Evolutionary conservation across 257 asterid genomes (phyloP).

Genomic region (Echium plantagineum): DNA sequence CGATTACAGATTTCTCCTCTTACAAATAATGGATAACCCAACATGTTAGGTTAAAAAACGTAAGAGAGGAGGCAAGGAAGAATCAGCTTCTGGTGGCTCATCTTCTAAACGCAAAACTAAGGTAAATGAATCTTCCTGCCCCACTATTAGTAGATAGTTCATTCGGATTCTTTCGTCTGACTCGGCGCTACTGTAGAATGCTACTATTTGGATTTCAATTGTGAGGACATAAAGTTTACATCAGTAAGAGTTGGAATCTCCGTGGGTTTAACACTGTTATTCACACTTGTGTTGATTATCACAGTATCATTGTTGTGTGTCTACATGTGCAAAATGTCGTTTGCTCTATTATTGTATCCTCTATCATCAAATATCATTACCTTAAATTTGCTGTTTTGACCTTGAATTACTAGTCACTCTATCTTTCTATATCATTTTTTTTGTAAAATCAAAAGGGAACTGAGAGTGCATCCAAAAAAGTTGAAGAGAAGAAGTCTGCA

Average conservation of each 20-base stretch:
- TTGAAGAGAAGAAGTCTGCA: conserved; percentile 29
- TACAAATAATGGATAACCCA: background rate
- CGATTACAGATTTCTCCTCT: background rate
- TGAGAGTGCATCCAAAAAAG: conserved; percentile 35
- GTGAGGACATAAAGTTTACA: no score
- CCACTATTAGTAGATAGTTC: background rate
- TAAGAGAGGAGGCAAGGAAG: conserved; percentile 39
- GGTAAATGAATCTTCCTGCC: conserved; percentile 27
- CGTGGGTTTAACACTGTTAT: no score
- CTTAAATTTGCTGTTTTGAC: background rate
- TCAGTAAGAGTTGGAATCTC: no score
- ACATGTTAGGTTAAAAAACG: conserved; percentile 62
- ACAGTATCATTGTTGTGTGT: no score
- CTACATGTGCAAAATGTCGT: background rate
- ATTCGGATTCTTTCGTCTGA: no score
- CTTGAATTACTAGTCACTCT: conserved; percentile 2
- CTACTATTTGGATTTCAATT: no score
- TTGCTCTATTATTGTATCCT: background rate
- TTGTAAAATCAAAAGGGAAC: conserved; percentile 39
- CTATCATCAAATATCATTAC: background rate
- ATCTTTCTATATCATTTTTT: conserved; percentile 6
- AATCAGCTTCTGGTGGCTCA: conserved; percentile 38
- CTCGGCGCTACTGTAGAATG: no score
- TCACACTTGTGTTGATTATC: no score
- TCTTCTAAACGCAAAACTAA: conserved; percentile 53